Evolutionary conservation across 1,139 yeast genomes (phyloP), one percentile per base, ranked within the genome.

Genomic region (Groenewaldozyma auringiensis): DNA sequence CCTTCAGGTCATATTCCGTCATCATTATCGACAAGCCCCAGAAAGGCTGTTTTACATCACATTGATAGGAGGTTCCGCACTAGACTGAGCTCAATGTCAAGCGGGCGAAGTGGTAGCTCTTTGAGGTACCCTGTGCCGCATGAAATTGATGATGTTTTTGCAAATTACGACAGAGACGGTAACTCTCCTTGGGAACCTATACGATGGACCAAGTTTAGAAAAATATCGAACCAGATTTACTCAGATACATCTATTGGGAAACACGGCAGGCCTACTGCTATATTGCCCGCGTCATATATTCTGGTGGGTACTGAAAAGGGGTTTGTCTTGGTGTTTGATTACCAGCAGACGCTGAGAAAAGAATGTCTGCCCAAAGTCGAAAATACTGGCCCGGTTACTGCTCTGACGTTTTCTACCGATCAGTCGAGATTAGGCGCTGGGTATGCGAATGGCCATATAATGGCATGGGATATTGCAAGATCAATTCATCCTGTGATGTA

Each of bases 281-380:
- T 82, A 6, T 66, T 70, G 2, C 71, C 80, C 0, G 72, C 79
- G 1, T 69, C 78, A 2, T 69, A 69, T 45, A 69, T 86, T 1
- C 77, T 76, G 0, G 57, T 85, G 11, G 94, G 87, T 2, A 84
- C 94, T 0, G 57, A 71, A 1, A 70, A 70, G 42, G 89, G 89
- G 1, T 65, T 61, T 40, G 69, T 83, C 0, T 61, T 83, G 16
- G 68, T 81, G 1, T 85, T 82, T 60, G 82, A 79, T 56, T 83
- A 80, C 54, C 73, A 72, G 42, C 94, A 85, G 61, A 66, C 62
- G 34, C 61, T 79, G 13, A 66, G 68, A 27, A 66, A 63, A 46
- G 38, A 35, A 20, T 32, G 36, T 14, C 57, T 79, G 40, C 51
- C 53, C 31, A 48, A 55, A 25, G 59, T 59, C 14, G 36, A 59